These are phyloP conservation scores for Cercospora citrullina DNA, from an alignment of 2,329 filamentous ascomycete genomes.

Conservation along the genomic window DNA sequence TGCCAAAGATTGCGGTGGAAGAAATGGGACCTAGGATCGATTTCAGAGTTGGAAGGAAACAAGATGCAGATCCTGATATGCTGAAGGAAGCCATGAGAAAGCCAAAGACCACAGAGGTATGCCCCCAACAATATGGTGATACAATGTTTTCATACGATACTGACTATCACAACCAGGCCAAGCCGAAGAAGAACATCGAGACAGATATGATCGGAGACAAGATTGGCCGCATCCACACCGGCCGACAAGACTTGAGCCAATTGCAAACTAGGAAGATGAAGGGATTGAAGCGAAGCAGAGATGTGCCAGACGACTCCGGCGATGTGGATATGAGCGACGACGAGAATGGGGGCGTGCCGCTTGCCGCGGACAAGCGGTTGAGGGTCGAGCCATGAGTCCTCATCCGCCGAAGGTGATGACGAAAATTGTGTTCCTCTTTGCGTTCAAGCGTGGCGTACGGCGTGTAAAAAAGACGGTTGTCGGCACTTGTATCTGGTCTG, in stretches of 20 bases:
- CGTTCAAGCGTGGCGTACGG: slow-evolving; percentile 2
- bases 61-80: slow-evolving; percentile 73
- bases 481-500: background rate
- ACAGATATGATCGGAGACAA: slow-evolving; percentile 94
- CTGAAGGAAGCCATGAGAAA: slow-evolving; percentile 91
- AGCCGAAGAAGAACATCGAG: slow-evolving; percentile 92
- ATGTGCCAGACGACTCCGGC: slow-evolving; percentile 59
- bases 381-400: slow-evolving; percentile 28
- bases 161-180: slow-evolving; percentile 43
- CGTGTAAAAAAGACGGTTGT: background rate
- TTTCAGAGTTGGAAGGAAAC: slow-evolving; percentile 78
- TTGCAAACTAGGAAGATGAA: slow-evolving; percentile 99
- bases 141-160: background rate
- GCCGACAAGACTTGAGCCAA: slow-evolving; percentile 81
- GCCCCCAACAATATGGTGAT: slow-evolving; percentile 27
- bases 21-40: slow-evolving; percentile 95
- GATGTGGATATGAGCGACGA: slow-evolving; percentile 51
- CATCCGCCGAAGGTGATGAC: background rate
- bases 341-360: slow-evolving; percentile 26
- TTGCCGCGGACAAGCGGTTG: slow-evolving; percentile 29
- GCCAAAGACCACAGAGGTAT: slow-evolving; percentile 71
- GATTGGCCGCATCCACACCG: slow-evolving; percentile 87
- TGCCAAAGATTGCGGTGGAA: slow-evolving; percentile 89
- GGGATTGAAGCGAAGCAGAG: slow-evolving; percentile 82
- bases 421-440: background rate